A percentile compares a stretch with the other conserved stretches of the same genome.
Evolutionary conservation across 208 protist species (phyloP).

Genomic region (Trypanosoma platydactyli): DNA sequence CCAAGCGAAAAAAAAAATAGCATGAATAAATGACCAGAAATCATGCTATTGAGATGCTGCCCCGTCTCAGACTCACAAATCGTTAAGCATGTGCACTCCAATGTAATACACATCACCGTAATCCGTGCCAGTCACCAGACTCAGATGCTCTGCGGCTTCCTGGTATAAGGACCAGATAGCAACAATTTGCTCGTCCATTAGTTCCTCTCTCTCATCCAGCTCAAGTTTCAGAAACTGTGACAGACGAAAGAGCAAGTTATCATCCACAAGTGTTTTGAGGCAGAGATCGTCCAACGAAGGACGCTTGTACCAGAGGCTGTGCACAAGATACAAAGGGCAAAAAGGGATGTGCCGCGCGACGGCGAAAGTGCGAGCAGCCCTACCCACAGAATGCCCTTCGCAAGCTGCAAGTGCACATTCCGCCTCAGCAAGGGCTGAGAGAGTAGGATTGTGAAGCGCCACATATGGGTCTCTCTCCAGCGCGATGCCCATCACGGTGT

Average conservation of each 20-base stretch:
- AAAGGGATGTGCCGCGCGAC: slow-evolving; percentile 14
- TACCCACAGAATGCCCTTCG: slow-evolving; percentile 4
- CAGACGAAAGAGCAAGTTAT: not conserved
- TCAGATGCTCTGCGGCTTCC: slow-evolving; percentile 20
- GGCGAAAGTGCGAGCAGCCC: slow-evolving; percentile 6
- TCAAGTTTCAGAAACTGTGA: slow-evolving; percentile 3
- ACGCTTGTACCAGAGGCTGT: slow-evolving; percentile 11
- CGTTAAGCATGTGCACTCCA: slow-evolving; percentile 15
- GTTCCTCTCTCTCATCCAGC: not conserved
- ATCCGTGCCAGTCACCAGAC: slow-evolving; percentile 1
- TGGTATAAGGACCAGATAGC: slow-evolving; percentile 26
- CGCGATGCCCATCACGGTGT: slow-evolving; percentile 20
- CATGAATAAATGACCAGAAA: not conserved
- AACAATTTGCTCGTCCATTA: slow-evolving; percentile 24
- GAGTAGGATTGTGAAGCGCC: slow-evolving; percentile 1
- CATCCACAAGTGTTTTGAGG: too few relatives aligned
- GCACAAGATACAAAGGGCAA: slow-evolving; percentile 26
- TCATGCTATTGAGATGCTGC: not conserved
- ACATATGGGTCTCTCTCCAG: slow-evolving; percentile 20
- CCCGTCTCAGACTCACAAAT: not conserved
- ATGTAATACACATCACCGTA: slow-evolving; percentile 28
- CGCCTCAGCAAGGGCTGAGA: slow-evolving; percentile 23
- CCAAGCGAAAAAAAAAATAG: not conserved
- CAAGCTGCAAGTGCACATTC: slow-evolving; percentile 12
- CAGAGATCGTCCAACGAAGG: not conserved